These are phyloP conservation scores for Plasmodium cynomolgi DNA, from an alignment of 169 alveolate species.

Conservation along the genomic window DNA sequence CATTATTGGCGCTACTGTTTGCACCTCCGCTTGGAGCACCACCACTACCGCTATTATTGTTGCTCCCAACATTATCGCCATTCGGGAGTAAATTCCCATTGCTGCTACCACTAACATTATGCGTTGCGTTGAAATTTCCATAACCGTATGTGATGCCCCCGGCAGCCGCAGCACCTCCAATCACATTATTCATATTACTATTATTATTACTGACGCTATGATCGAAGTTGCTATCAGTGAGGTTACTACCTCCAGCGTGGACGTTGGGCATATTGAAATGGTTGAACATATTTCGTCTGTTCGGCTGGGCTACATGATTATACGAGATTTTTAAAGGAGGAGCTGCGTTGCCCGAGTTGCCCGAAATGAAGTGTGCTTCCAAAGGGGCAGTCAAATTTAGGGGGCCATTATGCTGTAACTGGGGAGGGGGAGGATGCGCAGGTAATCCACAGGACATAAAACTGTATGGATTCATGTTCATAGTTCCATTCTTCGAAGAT, in stretches of 20 bases:
- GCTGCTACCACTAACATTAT: not conserved
- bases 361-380: slow-evolving; percentile 37
- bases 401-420: slow-evolving; percentile 8
- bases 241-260: not conserved
- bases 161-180: not conserved
- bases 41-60: not conserved
- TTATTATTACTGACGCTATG: slow-evolving; percentile 11
- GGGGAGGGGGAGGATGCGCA: slow-evolving; percentile 11
- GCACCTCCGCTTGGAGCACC: not conserved
- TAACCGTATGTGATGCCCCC: not conserved
- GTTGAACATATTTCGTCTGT: slow-evolving; percentile 36
- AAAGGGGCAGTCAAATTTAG: slow-evolving; percentile 11
- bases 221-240: slow-evolving; percentile 15
- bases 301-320: slow-evolving; percentile 23
- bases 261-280: slow-evolving; percentile 16
- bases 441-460: slow-evolving; percentile 60
- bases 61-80: not conserved
- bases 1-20: not conserved
- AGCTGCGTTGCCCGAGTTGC: slow-evolving; percentile 1
- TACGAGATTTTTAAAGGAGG: slow-evolving; percentile 51
- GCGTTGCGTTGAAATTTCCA: not conserved
- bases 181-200: slow-evolving; percentile 8
- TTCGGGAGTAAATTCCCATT: not conserved
- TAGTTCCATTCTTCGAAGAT: slow-evolving; percentile 9
- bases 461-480: slow-evolving; percentile 42